Evolutionary conservation across 163 green algal genomes (phyloP), one percentile per base, ranked within the genome.

Genomic region (Chlamydomonas reinhardtii): DNA sequence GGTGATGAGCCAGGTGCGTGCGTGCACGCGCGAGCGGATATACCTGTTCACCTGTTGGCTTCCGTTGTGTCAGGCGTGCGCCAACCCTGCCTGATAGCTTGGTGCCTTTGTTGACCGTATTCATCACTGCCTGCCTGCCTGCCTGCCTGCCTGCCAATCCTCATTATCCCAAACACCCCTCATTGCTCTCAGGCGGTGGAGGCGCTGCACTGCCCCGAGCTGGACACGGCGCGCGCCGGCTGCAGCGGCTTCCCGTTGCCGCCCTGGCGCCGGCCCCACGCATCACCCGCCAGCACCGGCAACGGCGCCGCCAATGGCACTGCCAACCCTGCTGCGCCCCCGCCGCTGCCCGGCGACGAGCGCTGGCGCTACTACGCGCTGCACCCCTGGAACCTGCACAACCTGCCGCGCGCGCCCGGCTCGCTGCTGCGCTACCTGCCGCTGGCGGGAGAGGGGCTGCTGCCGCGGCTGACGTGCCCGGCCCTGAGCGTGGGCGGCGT

Each of bases 351-450:
- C 59, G 17, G 72, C 6, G 72, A 59, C 71, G 68, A 89, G 31
- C 71, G 73, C 37, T 24, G 29, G 16, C 64, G 25, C 31, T 27
- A 76, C 31, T 97, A 97, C 82, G 90, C 90, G 0, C 62, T 82
- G 39, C 94, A 98, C 85, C 89, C 93, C 22, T 99, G 97, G 97
- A 99, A 99, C 89, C 94, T 99, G 77, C 98, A 99, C 91, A 98
- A 97, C 90, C 86, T 99, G 75, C 94, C 96, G 11, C 86, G 91
- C 22, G 84, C 84, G 27, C 83, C 76, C n/a, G 90, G 81, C 32
- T 97, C 90, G 16, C 76, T 99, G 81, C 93, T 99, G 68, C 91
- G 92, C 5, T 95, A 94, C 80, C 37, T 94, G 17, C 48, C 48
- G 12, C 48, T 56, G 48, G 12, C 48, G 12, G 48, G 48, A 9